Conservation (phyloP, 129 eudicot genomes). For the Sambucus nigra region DNA sequence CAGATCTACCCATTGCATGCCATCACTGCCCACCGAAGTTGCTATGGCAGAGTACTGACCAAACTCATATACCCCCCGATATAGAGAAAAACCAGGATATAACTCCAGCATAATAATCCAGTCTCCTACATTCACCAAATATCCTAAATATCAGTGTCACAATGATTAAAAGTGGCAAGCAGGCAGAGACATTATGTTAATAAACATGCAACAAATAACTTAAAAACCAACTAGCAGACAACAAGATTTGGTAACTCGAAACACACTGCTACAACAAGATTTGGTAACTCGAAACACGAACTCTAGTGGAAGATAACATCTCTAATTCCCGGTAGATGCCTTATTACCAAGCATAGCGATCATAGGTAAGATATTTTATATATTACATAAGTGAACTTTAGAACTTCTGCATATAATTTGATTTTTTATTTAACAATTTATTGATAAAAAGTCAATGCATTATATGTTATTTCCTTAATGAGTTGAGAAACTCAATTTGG, state of each 20-base stretch:
- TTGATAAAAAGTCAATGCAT: no score
- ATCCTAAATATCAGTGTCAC: neutral
- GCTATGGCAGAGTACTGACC: slow-evolving; percentile 53
- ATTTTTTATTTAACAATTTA: no score
- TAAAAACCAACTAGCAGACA: neutral
- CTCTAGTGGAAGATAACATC: neutral
- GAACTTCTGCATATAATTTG: no score
- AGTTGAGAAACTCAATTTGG: no score
- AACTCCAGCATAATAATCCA: slow-evolving; percentile 77
- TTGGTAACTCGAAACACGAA: no score
- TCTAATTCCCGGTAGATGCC: no score
- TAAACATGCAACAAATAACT: neutral
- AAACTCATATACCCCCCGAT: slow-evolving; percentile 71
- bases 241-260: no score
- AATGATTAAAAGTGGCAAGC: neutral
- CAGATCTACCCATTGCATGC: slow-evolving; percentile 82
- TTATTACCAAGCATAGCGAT: no score
- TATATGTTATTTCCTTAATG: no score
- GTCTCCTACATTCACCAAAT: slow-evolving; percentile 34
- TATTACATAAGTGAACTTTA: no score
- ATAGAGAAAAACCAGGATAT: slow-evolving; percentile 82
- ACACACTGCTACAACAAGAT: no score
- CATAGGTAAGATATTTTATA: no score
- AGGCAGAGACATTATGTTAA: neutral
- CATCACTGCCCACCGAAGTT: slow-evolving; percentile 49